These are phyloP conservation scores for Wickerhamiella bombiphila DNA, from an alignment of 805 yeast genomes.

Conservation along the genomic window DNA sequence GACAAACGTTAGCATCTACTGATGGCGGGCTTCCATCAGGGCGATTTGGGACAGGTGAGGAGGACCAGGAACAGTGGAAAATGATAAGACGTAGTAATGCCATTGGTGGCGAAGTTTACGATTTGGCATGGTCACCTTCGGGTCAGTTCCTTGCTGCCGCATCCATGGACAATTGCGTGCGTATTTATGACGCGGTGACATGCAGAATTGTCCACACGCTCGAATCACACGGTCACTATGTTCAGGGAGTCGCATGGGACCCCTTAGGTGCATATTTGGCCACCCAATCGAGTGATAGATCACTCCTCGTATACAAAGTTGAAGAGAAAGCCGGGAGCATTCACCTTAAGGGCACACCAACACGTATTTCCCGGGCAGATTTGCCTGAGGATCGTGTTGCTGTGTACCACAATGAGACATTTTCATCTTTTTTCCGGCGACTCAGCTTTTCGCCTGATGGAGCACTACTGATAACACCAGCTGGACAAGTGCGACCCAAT, in stretches of 20 bases:
- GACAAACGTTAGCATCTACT: slow-evolving; percentile 20
- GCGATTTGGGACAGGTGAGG: slow-evolving; percentile 32
- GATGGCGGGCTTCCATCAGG: slow-evolving; percentile 30
- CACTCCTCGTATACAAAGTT: slow-evolving; percentile 54
- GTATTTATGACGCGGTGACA: slow-evolving; percentile 45
- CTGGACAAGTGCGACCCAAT: slow-evolving; percentile 35
- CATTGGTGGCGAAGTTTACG: slow-evolving; percentile 68
- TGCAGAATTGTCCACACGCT: slow-evolving; percentile 47
- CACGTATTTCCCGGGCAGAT: slow-evolving; percentile 44
- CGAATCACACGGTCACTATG: slow-evolving; percentile 71
- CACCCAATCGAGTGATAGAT: slow-evolving; percentile 81
- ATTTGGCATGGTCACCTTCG: slow-evolving; percentile 86
- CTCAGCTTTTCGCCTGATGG: slow-evolving; percentile 88
- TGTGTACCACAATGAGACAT: slow-evolving; percentile 54
- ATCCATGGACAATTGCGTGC: slow-evolving; percentile 73
- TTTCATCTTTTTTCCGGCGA: slow-evolving; percentile 82
- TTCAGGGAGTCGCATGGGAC: slow-evolving; percentile 96
- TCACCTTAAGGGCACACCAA: slow-evolving; percentile 13
- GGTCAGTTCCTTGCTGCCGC: slow-evolving; percentile 67
- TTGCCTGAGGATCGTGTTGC: slow-evolving; percentile 26
- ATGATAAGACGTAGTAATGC: slow-evolving; percentile 32
- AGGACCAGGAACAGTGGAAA: slow-evolving; percentile 57
- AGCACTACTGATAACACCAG: slow-evolving; percentile 54
- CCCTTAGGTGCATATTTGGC: slow-evolving; percentile 65
- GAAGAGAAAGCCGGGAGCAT: neutral